Percentiles rank a stretch among this genome's conserved stretches.
These are phyloP conservation scores for Ogataea pilisensis DNA, from an alignment of 805 yeast genomes.

Conservation along the genomic window DNA sequence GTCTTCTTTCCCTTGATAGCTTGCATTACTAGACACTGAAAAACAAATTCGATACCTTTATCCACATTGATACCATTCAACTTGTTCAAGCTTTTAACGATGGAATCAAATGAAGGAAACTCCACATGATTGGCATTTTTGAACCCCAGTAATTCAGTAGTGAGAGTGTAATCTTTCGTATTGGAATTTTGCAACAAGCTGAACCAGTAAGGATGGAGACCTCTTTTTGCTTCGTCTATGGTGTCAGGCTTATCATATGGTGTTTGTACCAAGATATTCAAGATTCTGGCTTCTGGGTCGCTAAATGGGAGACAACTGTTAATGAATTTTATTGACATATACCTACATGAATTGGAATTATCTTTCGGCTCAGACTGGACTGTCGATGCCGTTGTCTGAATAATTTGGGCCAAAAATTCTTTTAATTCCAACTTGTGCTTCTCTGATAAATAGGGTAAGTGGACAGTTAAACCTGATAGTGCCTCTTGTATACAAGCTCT, in stretches of 20 bases:
- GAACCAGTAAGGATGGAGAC: slow-evolving; percentile 83
- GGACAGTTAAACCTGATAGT: slow-evolving; percentile 53
- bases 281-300: slow-evolving; percentile 62
- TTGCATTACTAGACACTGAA: slow-evolving; percentile 62
- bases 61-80: slow-evolving; percentile 19
- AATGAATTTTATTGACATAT: slow-evolving; percentile 58
- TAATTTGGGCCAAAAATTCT: slow-evolving; percentile 22
- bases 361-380: slow-evolving; percentile 19
- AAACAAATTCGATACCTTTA: slow-evolving; percentile 47
- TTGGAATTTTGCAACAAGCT: slow-evolving; percentile 46
- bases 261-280: slow-evolving; percentile 59
- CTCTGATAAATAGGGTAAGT: slow-evolving; percentile 37
- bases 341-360: slow-evolving; percentile 50
- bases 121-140: slow-evolving; percentile 25
- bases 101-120: slow-evolving; percentile 54
- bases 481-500: slow-evolving; percentile 69
- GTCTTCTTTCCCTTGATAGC: slow-evolving; percentile 49
- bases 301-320: slow-evolving; percentile 62
- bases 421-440: slow-evolving; percentile 41
- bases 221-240: slow-evolving; percentile 73
- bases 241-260: slow-evolving; percentile 62
- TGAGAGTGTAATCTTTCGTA: slow-evolving; percentile 37
- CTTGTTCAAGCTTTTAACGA: slow-evolving; percentile 32
- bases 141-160: slow-evolving; percentile 21
- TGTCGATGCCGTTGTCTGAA: slow-evolving; percentile 24